A percentile compares a stretch with the other conserved stretches of the same genome.
These are phyloP conservation scores for Apiospora pterosperma DNA, from an alignment of 2,329 filamentous ascomycete species.

Conservation along the genomic window DNA sequence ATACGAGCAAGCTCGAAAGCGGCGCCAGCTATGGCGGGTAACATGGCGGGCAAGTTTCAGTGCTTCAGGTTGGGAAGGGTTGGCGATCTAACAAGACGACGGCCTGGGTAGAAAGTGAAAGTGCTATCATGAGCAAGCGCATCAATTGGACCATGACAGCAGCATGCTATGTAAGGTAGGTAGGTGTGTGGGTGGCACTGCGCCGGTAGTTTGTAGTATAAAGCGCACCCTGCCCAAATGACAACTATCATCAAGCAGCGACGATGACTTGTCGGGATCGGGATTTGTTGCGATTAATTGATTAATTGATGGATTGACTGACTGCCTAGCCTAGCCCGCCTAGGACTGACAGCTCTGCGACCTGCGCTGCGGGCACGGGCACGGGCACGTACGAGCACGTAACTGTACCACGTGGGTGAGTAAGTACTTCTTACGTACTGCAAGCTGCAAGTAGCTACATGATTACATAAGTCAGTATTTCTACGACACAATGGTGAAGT, in stretches of 20 bases:
- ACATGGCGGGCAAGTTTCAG: slow-evolving; percentile 25
- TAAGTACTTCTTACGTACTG: not conserved
- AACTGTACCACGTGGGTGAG: too few species aligned
- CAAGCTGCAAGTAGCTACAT: not conserved
- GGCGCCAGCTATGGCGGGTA: slow-evolving; percentile 32
- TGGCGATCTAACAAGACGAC: not conserved
- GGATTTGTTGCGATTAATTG: not conserved
- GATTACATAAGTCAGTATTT: not conserved
- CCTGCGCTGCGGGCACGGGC: too few species aligned
- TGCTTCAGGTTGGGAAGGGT: slow-evolving; percentile 1
- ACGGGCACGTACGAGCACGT: not conserved
- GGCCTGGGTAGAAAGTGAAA: not conserved
- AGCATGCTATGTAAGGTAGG: slow-evolving; percentile 3
- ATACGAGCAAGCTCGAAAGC: slow-evolving; percentile 36
- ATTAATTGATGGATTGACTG: too few species aligned
- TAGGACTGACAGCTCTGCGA: too few species aligned
- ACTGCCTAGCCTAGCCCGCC: too few species aligned
- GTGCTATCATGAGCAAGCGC: slow-evolving; percentile 1
- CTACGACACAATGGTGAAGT: not conserved
- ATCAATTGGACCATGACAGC: slow-evolving; percentile 4
- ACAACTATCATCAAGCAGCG: not conserved
- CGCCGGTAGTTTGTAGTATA: not conserved
- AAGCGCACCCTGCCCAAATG: too few species aligned
- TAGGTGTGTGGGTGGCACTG: not conserved
- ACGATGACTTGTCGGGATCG: not conserved